Conservation (phyloP, 2,329 filamentous ascomycete species). For the Microsporum ferrugineum region DNA sequence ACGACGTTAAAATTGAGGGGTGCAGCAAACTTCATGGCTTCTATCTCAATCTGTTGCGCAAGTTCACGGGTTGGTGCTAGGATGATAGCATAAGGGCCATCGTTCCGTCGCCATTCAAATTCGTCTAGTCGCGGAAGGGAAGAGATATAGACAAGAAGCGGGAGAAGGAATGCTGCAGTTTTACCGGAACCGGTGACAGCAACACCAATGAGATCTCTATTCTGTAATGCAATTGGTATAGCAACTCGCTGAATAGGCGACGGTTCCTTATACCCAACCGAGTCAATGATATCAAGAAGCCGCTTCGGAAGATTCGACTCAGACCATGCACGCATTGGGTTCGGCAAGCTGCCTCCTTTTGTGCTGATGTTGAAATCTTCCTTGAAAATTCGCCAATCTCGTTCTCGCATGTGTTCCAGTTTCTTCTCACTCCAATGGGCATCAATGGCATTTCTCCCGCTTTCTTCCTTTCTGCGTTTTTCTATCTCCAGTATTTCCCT, state of each 20-base stretch:
- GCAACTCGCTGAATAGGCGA: constrained; percentile 86
- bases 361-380: constrained; percentile 96
- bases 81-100: constrained; percentile 94
- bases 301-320: constrained; percentile 71
- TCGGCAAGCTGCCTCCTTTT: constrained; percentile 82
- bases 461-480: constrained; percentile 60
- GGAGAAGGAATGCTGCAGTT: constrained; percentile 87
- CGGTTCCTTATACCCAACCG: constrained; percentile 84
- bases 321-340: constrained; percentile 89
- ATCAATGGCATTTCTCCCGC: constrained; percentile 61
- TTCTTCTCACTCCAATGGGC: constrained; percentile 95
- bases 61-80: constrained; percentile 92
- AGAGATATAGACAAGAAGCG: constrained; percentile 86
- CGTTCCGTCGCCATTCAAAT: constrained; percentile 71
- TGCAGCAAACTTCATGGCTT: constrained; percentile 82
- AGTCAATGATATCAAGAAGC: constrained; percentile 67
- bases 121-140: constrained; percentile 77
- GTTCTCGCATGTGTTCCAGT: constrained; percentile 84
- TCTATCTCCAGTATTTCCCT: constrained; percentile 77
- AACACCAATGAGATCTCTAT: constrained; percentile 92
- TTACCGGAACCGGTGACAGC: constrained; percentile 98
- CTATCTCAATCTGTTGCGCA: constrained; percentile 91
- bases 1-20: constrained; percentile 90
- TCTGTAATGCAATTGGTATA: constrained; percentile 87
- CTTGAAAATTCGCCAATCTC: constrained; percentile 99